A percentile compares a stretch with the other conserved stretches of the same genome.
These are phyloP conservation scores for Calonectria crousiana DNA, from an alignment of 2,329 filamentous ascomycete genomes.

Conservation along the genomic window DNA sequence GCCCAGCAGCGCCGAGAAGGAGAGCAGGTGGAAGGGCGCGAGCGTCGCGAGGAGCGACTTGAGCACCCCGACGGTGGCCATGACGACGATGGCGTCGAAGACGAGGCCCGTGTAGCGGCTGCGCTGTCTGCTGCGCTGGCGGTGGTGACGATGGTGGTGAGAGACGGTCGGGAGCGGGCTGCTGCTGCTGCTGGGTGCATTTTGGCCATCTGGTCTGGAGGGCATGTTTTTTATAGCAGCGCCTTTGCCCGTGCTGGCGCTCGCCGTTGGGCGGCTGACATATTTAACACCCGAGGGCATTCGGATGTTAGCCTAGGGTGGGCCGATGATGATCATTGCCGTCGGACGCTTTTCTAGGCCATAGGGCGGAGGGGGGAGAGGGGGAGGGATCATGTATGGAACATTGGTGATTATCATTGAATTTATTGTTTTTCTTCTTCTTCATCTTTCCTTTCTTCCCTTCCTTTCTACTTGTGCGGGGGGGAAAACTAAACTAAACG, in stretches of 20 bases:
- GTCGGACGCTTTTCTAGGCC: not conserved
- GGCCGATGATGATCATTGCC: not conserved
- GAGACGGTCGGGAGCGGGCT: not conserved
- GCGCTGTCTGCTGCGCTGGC: not conserved
- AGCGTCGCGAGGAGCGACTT: slow-evolving; percentile 36
- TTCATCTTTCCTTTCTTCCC: no score
- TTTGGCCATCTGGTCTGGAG: not conserved
- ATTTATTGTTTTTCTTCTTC: not conserved
- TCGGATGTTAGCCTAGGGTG: slow-evolving; percentile 34
- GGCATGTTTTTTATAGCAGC: not conserved
- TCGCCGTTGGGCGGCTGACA: slow-evolving; percentile 2
- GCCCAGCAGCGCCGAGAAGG: slow-evolving; percentile 55
- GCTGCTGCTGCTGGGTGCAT: not conserved
- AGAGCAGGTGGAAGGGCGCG: slow-evolving; percentile 52
- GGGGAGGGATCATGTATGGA: not conserved
- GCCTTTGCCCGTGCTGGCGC: not conserved
- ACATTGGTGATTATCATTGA: not conserved
- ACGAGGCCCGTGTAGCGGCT: not conserved
- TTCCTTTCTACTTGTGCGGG: not conserved
- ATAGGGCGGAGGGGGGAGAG: not conserved
- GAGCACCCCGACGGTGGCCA: slow-evolving; percentile 30
- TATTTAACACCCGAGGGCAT: slow-evolving; percentile 38
- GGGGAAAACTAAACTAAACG: not conserved
- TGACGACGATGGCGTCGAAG: slow-evolving; percentile 3
- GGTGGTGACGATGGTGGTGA: not conserved